Base-by-base conservation (phyloP, 805 yeast species). In the Cyberlindnera mycetangii region DNA sequence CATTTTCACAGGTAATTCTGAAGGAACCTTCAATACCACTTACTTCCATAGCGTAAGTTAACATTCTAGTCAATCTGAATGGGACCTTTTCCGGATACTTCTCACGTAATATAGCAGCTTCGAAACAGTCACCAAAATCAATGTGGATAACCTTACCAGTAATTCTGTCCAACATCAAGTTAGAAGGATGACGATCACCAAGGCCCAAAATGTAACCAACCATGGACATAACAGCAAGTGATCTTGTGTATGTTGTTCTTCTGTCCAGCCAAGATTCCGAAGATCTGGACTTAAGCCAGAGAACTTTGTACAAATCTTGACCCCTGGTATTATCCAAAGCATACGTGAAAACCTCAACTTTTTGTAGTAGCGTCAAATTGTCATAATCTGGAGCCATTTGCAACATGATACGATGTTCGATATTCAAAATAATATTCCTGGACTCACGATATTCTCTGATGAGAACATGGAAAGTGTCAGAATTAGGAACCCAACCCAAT, bases 91-190 rank as follows among this genome's bases (percentile, higher is more conserved):
- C 99, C 0, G 99, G 99, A 64, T 86, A 95, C 62, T 93, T 93
- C 55, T 95, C 99, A 54, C 99, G 79, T 49, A 93, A 68, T 39
- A 92, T 89, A 0, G 99, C 99, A 2, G 98, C 97, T 63, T 93
- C 99, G 60, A 93, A 93, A 76, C 99, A 93, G 63, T 93, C 99
- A 53, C 99, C 99, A 67, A 92, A 93, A 73, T 93, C 99, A 66
- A 93, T 92, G 62, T 93, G 99, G 31, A 93, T 78, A 41, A 93
- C 97, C 59, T 92, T 89, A 49, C 99, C 99, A 0, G 98, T 89
- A 39, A 84, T 78, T 51, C 97, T 72, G 64, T 92, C 96, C 67
- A 93, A 77, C 97, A 93, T 88, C 67, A 93, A 75, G 60, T 93
- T 93, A 24, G 97, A 88, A 21, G 99, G 99, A 66, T 93, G 99